Base-by-base conservation (phyloP, 495 filamentous ascomycete genomes). In the Immersiella caudata region DNA sequence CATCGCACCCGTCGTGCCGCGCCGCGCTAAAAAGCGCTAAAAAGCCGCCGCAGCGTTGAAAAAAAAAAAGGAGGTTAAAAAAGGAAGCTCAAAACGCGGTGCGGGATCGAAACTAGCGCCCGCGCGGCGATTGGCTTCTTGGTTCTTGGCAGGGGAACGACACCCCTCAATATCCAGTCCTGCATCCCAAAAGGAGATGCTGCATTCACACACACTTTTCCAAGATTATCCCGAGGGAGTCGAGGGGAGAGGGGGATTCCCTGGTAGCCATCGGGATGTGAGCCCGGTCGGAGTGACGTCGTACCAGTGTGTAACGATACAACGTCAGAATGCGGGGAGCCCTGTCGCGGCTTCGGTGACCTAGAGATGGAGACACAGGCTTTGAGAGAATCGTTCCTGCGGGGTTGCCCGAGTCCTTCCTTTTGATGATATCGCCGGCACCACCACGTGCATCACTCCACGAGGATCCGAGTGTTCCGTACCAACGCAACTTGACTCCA, bases 61-160 rank as follows among this genome's bases (percentile, higher is more conserved):
- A n/a, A n/a, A 11, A 2, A 22, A 55, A 55, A 55, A 55, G 52
- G 52, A 55, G 20, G 16, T n/a, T 55, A 55, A 55, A 55, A 55
- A 22, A 22, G 52, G 21, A 55, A 20, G 24, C 52, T 55, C 52
- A 55, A n/a, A 55, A 8, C 52, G 24, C 40, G 40, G 11, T 6
- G 52, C 52, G 52, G 52, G 52, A 55, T 54, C 52, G 52, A 55
- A 22, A 55, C 25, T 55, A 55, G 52, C 52, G 52, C 25, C 52
- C 52, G 52, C 52, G 52, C 52, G 52, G 40, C 40, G 5, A 46
- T 46, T 26, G 52, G 24, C 52, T 55, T 26, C 21, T 55, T 55
- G 52, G 20, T 26, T 22, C 25, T 55, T 55, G 52, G 52, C 52
- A 26, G 21, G 52, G 52, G 52, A 46, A 46, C 40, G 29, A 33